A percentile compares a stretch with the other conserved stretches of the same genome.
phyloP scores from a whole-genome alignment of 2,329 filamentous ascomycete genomes.

The Ascochyta viciae-villosae region DNA sequence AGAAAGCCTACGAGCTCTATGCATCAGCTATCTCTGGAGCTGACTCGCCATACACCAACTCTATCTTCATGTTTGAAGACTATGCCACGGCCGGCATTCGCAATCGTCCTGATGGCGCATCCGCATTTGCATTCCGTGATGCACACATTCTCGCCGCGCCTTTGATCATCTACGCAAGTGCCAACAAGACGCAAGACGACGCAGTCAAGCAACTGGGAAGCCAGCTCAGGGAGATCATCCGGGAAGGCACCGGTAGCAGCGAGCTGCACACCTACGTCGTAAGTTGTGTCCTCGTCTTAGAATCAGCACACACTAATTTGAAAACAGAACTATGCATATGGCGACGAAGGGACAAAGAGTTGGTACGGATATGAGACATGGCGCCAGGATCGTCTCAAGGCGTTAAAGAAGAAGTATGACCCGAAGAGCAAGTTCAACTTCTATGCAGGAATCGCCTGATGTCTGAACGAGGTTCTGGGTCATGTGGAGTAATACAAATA shows the following conservation, averaged over 20 bases:
- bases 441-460: slow-evolving; percentile 34
- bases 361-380: slow-evolving; percentile 46
- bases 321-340: slow-evolving; percentile 41
- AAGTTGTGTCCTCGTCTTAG: no score
- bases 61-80: slow-evolving; percentile 64
- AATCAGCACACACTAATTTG: no score
- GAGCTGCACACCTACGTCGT: slow-evolving; percentile 39
- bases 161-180: slow-evolving; percentile 28
- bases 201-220: slow-evolving; percentile 25
- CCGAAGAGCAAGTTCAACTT: slow-evolving; percentile 39
- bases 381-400: slow-evolving; percentile 39
- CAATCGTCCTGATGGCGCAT: slow-evolving; percentile 43
- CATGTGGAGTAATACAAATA: not conserved
- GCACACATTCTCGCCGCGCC: slow-evolving; percentile 39
- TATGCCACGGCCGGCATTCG: slow-evolving; percentile 59
- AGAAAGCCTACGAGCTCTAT: slow-evolving; percentile 50
- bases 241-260: slow-evolving; percentile 25
- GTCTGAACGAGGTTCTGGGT: slow-evolving; percentile 29
- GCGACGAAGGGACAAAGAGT: slow-evolving; percentile 35
- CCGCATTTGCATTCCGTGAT: slow-evolving; percentile 57
- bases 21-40: slow-evolving; percentile 41
- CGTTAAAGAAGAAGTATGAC: slow-evolving; percentile 46
- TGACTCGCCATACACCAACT: slow-evolving; percentile 35
- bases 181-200: slow-evolving; percentile 13
- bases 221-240: slow-evolving; percentile 27